Evolutionary conservation across 768 basidiomycete species (phyloP).

Genomic region (Strobilomyces confusus): DNA sequence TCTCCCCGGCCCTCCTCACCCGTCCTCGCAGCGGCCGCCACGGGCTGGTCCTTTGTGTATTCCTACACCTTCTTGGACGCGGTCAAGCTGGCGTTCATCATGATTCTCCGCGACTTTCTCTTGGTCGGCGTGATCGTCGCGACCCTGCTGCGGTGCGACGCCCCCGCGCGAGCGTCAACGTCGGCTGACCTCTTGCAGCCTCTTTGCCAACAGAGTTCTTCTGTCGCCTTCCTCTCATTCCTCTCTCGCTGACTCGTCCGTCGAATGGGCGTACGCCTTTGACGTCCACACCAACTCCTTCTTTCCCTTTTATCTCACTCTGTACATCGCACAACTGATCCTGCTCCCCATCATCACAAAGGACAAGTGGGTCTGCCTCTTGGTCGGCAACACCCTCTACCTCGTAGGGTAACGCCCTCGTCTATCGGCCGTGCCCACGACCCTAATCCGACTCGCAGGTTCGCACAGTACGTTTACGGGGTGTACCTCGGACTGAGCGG

Average conservation of each 20-base stretch:
- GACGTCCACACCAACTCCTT: constrained; percentile 97
- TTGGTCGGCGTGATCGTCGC: constrained; percentile 71
- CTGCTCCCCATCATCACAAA: constrained; percentile 78
- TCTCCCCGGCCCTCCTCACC: not conserved
- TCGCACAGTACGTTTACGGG: constrained; percentile 89
- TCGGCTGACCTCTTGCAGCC: constrained; percentile 37
- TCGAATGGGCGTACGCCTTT: constrained; percentile 94
- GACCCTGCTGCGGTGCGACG: constrained; percentile 67
- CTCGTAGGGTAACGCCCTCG: constrained; percentile 67
- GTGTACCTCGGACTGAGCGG: constrained; percentile 84
- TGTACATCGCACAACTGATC: constrained; percentile 87
- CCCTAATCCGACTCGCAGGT: constrained; percentile 40
- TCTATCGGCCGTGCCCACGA: not conserved
- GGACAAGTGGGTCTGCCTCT: constrained; percentile 91
- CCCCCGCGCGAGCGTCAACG: constrained; percentile 1
- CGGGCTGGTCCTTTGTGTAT: constrained; percentile 87
- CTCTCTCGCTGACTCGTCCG: constrained; percentile 61
- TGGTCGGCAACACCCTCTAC: constrained; percentile 77
- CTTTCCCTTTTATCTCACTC: constrained; percentile 87
- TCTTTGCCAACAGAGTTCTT: constrained; percentile 68
- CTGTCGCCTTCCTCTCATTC: constrained; percentile 71
- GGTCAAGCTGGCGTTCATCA: constrained; percentile 64
- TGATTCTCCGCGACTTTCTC: constrained; percentile 89
- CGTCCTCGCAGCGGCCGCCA: constrained; percentile 57
- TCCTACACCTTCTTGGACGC: constrained; percentile 53